Evolutionary conservation across 1,284 basidiomycete species (phyloP).

Genomic region (Wallemia hederae): DNA sequence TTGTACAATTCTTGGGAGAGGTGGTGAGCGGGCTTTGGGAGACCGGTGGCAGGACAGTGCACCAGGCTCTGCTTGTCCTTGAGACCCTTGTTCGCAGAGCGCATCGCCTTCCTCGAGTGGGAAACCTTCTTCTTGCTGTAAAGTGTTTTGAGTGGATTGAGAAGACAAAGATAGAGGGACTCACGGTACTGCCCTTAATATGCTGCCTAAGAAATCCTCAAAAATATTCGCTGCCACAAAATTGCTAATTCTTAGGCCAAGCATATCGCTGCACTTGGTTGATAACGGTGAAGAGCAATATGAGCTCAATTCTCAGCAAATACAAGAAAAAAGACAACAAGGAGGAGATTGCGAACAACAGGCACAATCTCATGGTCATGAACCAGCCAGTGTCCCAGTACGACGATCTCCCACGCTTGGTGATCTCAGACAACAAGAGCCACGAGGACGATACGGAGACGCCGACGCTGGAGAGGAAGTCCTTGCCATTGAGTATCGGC

Average conservation of each 20-base stretch:
- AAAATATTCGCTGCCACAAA: neutral
- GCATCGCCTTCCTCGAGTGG: constrained; percentile 83
- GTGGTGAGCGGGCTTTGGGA: constrained; percentile 63
- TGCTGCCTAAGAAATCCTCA: neutral
- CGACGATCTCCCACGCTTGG: neutral
- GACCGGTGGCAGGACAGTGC: constrained; percentile 69
- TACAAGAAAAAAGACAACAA: neutral
- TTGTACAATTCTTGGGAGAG: constrained; percentile 62
- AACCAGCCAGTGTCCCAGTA: neutral
- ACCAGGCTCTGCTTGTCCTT: constrained; percentile 73
- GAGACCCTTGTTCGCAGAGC: constrained; percentile 72
- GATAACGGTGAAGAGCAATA: neutral
- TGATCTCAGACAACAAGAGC: neutral
- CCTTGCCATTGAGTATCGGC: neutral
- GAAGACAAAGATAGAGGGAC: neutral
- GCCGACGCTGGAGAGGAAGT: neutral
- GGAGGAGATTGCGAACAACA: neutral
- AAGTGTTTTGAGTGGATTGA: neutral
- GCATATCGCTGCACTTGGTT: neutral
- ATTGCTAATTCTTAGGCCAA: neutral
- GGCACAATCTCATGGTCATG: neutral
- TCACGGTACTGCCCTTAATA: neutral
- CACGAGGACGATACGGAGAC: neutral
- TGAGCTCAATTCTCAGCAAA: neutral
- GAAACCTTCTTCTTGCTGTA: constrained; percentile 58